Percentiles rank a stretch among this genome's conserved stretches.
phyloP scores from a whole-genome alignment of 2,329 filamentous ascomycete genomes.

The Nigrospora osmanthi region DNA sequence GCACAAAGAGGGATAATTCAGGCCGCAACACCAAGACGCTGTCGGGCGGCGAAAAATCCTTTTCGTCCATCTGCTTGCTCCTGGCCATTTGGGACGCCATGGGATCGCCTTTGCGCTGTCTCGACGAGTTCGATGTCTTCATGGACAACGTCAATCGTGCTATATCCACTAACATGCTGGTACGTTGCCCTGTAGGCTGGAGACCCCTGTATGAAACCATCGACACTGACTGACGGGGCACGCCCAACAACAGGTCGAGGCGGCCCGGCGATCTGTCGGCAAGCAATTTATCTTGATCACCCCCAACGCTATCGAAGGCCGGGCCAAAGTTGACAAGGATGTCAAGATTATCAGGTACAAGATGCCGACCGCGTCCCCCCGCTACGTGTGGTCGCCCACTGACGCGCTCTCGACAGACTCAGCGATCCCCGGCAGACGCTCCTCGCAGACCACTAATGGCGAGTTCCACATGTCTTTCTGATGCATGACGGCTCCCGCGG shows the following conservation, averaged over 20 bases:
- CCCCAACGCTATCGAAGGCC: constrained; percentile 70
- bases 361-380: neutral
- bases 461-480: too few species aligned
- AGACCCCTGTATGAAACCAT: too few species aligned
- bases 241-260: constrained; percentile 53
- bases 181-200: constrained; percentile 32
- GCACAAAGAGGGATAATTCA: constrained; percentile 58
- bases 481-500: too few species aligned
- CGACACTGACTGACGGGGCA: too few species aligned
- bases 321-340: constrained; percentile 52
- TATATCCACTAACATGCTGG: constrained; percentile 89
- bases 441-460: neutral
- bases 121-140: constrained; percentile 98
- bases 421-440: constrained; percentile 5
- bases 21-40: constrained; percentile 86
- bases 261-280: constrained; percentile 78
- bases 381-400: neutral
- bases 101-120: constrained; percentile 86
- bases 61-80: constrained; percentile 90
- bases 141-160: constrained; percentile 97
- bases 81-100: constrained; percentile 96
- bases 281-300: constrained; percentile 96
- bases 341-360: constrained; percentile 70
- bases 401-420: neutral
- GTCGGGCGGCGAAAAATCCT: constrained; percentile 95